Conservation (phyloP, 2,329 filamentous ascomycete species). For the Botryotinia convoluta region DNA sequence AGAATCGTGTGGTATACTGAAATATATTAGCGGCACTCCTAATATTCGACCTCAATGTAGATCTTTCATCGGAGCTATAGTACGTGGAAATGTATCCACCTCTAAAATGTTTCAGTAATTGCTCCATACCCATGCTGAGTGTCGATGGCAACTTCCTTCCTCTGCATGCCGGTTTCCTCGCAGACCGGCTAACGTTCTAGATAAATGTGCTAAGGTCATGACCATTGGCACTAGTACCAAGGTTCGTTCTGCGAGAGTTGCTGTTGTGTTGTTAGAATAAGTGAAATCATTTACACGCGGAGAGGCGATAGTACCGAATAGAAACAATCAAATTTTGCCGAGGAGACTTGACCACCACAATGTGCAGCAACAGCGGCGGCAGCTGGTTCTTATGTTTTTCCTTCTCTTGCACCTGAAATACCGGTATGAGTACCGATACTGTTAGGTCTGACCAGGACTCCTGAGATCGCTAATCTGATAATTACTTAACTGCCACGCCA, state of each 20-base stretch:
- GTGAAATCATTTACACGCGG: accelerated
- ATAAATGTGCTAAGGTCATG: not conserved
- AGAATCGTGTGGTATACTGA: not conserved
- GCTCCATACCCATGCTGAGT: not conserved
- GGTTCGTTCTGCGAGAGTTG: not conserved
- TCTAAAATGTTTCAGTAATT: accelerated
- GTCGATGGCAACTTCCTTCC: accelerated
- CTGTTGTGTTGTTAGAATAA: not conserved
- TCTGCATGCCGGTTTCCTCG: not conserved
- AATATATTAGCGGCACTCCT: not conserved
- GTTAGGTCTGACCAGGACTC: not conserved
- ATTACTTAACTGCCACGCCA: accelerated
- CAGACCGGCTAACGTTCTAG: not conserved
- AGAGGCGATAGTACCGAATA: no score
- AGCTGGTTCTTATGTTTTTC: not conserved
- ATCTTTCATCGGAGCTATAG: accelerated
- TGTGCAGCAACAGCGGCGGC: not conserved
- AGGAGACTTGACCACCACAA: not conserved
- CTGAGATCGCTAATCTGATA: not conserved
- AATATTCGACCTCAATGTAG: not conserved
- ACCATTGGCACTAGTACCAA: not conserved
- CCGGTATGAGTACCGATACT: not conserved
- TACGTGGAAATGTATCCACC: accelerated
- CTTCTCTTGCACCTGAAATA: not conserved
- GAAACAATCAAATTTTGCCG: no score